Evolutionary conservation across 2,329 filamentous ascomycete genomes (phyloP).

Genomic region (Stemphylium beticola): DNA sequence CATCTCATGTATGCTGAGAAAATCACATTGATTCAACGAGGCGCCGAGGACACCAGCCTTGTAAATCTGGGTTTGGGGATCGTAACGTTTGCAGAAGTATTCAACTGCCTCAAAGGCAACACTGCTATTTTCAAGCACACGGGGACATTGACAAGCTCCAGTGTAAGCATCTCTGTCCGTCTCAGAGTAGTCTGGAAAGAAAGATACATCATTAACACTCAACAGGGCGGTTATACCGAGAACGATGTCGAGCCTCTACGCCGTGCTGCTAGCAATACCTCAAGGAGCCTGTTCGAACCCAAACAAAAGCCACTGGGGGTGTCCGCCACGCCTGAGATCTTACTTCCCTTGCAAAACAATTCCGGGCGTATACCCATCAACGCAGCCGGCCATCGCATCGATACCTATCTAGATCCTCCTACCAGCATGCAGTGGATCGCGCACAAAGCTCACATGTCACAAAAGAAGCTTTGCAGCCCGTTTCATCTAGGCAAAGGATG

Average conservation of each 20-base stretch:
- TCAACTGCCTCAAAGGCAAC: not conserved
- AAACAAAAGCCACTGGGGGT: too few relatives aligned
- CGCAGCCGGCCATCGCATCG: not conserved
- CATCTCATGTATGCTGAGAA: not conserved
- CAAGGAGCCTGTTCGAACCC: not conserved
- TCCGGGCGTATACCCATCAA: not conserved
- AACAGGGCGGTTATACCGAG: not conserved
- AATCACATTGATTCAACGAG: not conserved
- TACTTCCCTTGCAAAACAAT: not conserved
- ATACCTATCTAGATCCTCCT: not conserved
- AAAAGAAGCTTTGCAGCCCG: not conserved
- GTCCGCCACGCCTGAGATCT: not conserved
- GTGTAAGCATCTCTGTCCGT: not conserved
- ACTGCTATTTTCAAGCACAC: not conserved
- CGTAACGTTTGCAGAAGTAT: not conserved
- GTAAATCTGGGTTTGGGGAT: not conserved
- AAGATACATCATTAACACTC: not conserved
- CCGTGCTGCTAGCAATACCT: not conserved
- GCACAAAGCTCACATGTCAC: not conserved
- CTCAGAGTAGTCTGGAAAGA: not conserved
- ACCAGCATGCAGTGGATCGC: not conserved
- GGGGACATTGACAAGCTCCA: not conserved
- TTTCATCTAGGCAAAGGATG: not conserved
- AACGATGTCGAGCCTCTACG: not conserved
- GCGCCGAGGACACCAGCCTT: not conserved